Conservation (phyloP, 140 eudicot species). For the Senecio squalidus region DNA sequence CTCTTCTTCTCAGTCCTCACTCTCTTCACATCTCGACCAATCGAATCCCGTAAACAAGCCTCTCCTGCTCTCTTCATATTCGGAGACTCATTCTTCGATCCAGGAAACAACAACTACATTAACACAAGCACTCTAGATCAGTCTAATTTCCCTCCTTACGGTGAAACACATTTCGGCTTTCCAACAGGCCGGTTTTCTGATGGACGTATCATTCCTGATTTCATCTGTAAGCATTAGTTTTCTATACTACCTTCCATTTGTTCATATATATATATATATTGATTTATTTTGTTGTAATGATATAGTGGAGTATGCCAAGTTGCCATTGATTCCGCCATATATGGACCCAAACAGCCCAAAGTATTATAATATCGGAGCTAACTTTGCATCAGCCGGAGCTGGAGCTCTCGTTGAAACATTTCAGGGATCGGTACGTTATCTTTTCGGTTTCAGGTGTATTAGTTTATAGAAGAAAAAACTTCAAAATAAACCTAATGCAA, state of each 20-base stretch:
- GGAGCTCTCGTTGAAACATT: slow-evolving; percentile 33
- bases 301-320: slow-evolving; percentile 45
- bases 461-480: too few species aligned
- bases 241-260: background rate
- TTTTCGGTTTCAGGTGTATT: too few species aligned
- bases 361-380: slow-evolving; percentile 34
- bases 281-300: background rate
- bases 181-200: slow-evolving; percentile 77
- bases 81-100: slow-evolving; percentile 66
- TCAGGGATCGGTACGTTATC: slow-evolving; percentile 32
- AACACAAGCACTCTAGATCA: slow-evolving; percentile 47
- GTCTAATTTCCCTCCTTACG: slow-evolving; percentile 64
- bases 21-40: background rate
- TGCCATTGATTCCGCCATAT: slow-evolving; percentile 46
- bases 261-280: background rate
- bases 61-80: slow-evolving; percentile 41
- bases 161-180: slow-evolving; percentile 38
- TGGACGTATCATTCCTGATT: slow-evolving; percentile 63
- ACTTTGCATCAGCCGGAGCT: slow-evolving; percentile 65
- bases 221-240: slow-evolving; percentile 29
- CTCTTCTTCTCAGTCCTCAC: background rate
- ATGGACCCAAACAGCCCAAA: slow-evolving; percentile 22
- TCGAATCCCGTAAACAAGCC: background rate
- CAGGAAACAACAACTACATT: slow-evolving; percentile 61
- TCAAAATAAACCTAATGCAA: too few species aligned